Base-by-base conservation (phyloP, 164 flowering plant species). In the Vitis rupestris region DNA sequence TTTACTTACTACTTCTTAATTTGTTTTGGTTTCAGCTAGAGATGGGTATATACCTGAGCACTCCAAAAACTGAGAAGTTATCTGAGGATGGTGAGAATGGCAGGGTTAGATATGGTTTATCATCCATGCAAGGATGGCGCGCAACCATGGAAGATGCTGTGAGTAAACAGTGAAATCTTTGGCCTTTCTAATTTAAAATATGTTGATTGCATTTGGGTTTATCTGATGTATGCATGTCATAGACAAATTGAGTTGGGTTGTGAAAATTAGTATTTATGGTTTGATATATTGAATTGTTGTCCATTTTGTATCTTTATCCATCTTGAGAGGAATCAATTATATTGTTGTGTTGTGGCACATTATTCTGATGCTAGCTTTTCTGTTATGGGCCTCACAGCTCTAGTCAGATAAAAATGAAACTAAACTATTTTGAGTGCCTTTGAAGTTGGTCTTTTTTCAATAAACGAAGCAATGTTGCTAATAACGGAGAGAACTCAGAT, bases 41-140 rank as follows among this genome's bases (percentile, higher is more conserved):
- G 29, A 88, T 86, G 92, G 92, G 92, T 31, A 75, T 83, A 69
- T 86, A 86, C 65, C 83, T 88, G 9, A 88, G 90, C 70, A 62
- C 82, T 37, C 92, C 92, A 3, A 86, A 78, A 67, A 84, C 86
- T 11, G 88, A 84, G 9, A 88, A 88, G 76, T 57, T 37, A 51
- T 84, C 90, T 8, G 85, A 83, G 57, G 92, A 88, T 81, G 92
- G 92, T 48, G 88, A 78, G 54, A 84, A 82, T 72, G 72, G 68
- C n/a, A 83, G 63, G 59, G 81, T 86, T 71, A 81, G 85, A 61
- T 88, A 82, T 79, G 92, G 92, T 0, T 23, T 79, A 63, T 88
- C 90, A 15, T 84, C 88, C 7, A 88, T 88, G 92, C 92, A 88
- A 75, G 92, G 92, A 3, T 88, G 92, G 92, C 88, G 92, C 31